These are phyloP conservation scores for Pseudohalonectria lignicola DNA, from an alignment of 2,329 filamentous ascomycete genomes.

Conservation along the genomic window DNA sequence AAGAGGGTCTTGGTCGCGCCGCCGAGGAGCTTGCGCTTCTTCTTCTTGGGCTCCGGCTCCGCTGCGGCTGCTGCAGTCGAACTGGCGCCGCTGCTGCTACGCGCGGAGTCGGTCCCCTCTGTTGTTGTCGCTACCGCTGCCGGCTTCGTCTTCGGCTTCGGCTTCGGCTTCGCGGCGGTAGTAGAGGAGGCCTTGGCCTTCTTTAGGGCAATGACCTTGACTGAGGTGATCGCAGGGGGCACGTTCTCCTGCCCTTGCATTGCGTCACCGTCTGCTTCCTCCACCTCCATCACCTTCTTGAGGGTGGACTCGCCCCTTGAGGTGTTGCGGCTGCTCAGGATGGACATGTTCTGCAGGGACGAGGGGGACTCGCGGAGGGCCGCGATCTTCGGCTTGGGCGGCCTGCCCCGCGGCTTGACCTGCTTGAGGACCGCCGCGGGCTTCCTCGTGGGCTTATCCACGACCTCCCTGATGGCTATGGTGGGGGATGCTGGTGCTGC, in stretches of 20 bases:
- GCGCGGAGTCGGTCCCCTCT: constrained; percentile 20
- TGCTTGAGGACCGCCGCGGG: constrained; percentile 6
- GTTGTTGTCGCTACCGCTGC: constrained; percentile 5
- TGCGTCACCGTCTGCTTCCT: constrained; percentile 7
- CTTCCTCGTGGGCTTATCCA: constrained; percentile 7
- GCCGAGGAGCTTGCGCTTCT: constrained; percentile 64
- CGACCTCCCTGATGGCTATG: background rate
- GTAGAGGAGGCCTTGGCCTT: constrained; percentile 13
- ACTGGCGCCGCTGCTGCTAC: constrained; percentile 7
- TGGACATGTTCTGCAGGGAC: constrained; percentile 15
- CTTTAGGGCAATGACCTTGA: background rate
- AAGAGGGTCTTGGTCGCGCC: constrained; percentile 55
- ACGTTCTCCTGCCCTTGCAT: constrained; percentile 19
- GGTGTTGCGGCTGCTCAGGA: constrained; percentile 14
- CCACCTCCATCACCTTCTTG: constrained; percentile 25
- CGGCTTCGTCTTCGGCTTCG: constrained; percentile 2
- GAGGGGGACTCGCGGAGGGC: constrained; percentile 3
- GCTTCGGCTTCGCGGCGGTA: constrained; percentile 5
- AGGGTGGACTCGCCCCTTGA: constrained; percentile 16
- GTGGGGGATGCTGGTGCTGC: background rate
- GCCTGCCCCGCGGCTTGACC: constrained; percentile 31
- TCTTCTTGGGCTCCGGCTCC: constrained; percentile 41
- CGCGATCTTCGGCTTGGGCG: constrained; percentile 22
- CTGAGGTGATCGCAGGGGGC: constrained; percentile 10
- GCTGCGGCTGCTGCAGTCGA: constrained; percentile 8